A percentile compares a stretch with the other conserved stretches of the same genome.
These are phyloP conservation scores for Periglandula ipomoeae DNA, from an alignment of 2,329 filamentous ascomycete species.

Conservation along the genomic window DNA sequence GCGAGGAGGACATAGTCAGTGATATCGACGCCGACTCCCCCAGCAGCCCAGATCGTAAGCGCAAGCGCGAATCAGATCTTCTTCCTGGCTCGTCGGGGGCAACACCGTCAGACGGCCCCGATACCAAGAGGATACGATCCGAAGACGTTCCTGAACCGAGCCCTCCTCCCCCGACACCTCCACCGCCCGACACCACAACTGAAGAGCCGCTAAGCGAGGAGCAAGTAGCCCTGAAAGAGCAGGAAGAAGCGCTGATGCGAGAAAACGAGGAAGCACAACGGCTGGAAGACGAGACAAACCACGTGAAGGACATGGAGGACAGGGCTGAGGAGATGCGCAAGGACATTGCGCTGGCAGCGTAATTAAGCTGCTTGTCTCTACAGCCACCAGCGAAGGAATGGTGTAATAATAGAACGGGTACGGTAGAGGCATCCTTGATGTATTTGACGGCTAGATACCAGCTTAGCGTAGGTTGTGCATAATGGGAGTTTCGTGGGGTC, in stretches of 20 bases:
- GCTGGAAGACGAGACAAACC: conserved; percentile 37
- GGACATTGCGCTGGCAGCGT: conserved; percentile 13
- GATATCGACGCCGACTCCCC: conserved; percentile 32
- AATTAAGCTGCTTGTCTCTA: neutral
- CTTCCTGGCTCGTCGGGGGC: conserved; percentile 29
- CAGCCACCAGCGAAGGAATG: too few species aligned
- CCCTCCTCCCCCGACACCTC: conserved; percentile 40
- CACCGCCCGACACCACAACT: conserved; percentile 30
- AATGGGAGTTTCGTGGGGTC: neutral
- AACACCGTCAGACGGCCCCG: conserved; percentile 48
- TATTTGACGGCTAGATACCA: neutral
- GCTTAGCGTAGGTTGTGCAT: neutral
- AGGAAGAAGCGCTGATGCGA: conserved; percentile 39
- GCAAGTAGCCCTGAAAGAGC: conserved; percentile 34
- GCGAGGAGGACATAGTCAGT: conserved; percentile 22
- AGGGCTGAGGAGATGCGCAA: conserved; percentile 15
- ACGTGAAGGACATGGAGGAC: conserved; percentile 18
- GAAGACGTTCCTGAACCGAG: conserved; percentile 29
- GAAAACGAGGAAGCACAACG: conserved; percentile 48
- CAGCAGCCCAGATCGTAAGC: conserved; percentile 47
- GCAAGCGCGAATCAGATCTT: conserved; percentile 45
- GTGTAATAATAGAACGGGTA: too few species aligned
- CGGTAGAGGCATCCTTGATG: too few species aligned
- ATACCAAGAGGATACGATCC: conserved; percentile 43
- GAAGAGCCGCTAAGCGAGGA: conserved; percentile 26